Conservation (phyloP, 2,329 filamentous ascomycete species). For the Capronia coronata region DNA sequence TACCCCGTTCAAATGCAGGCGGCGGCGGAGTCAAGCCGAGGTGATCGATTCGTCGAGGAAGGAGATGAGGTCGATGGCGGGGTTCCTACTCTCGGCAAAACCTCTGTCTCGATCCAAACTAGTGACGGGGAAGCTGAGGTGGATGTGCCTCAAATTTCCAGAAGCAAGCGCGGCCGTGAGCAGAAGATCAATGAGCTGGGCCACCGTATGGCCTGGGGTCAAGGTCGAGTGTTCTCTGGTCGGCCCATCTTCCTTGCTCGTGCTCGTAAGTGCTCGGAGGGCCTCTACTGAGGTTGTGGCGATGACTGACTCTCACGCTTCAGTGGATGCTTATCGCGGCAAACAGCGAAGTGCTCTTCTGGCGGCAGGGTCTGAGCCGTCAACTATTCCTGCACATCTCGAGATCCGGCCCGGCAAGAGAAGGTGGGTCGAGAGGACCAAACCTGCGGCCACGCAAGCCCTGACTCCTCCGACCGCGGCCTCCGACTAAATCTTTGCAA, state of each 20-base stretch:
- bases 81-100: constrained; percentile 35
- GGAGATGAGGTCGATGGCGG: constrained; percentile 48
- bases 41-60: constrained; percentile 67
- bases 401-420: constrained; percentile 84
- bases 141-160: constrained; percentile 67
- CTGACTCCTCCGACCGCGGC: constrained; percentile 15
- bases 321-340: constrained; percentile 89
- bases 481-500: constrained; percentile 9
- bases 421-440: constrained; percentile 57
- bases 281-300: constrained; percentile 10
- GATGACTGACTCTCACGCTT: constrained; percentile 14
- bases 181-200: constrained; percentile 88
- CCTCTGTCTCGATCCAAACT: constrained; percentile 54
- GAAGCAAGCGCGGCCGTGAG: constrained; percentile 67
- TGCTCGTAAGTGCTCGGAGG: constrained; percentile 61
- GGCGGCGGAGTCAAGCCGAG: constrained; percentile 63
- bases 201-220: constrained; percentile 93
- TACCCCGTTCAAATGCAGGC: constrained; percentile 91
- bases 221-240: constrained; percentile 83
- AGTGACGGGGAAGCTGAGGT: constrained; percentile 69
- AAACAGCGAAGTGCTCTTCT: constrained; percentile 82
- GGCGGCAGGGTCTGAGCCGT: constrained; percentile 66
- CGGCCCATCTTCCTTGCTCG: constrained; percentile 82
- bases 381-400: constrained; percentile 71
- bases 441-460: constrained; percentile 11